phyloP scores from a whole-genome alignment of 352 stramenopile genomes.

The Globisporangium iwayamae region DNA sequence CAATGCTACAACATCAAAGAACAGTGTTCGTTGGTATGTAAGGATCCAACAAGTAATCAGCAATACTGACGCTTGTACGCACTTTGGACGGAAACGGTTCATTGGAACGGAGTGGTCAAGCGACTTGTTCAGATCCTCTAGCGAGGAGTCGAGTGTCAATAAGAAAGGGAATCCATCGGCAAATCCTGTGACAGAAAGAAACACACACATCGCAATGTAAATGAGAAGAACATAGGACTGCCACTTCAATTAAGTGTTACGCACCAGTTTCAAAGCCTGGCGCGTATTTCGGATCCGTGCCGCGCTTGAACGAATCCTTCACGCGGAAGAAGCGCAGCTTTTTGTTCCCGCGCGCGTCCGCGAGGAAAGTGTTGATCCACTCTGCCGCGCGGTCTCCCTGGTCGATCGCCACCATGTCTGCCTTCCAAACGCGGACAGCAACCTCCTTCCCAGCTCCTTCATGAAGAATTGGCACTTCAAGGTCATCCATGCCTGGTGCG shows the following conservation, averaged over 20 bases:
- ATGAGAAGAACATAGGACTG: neutral
- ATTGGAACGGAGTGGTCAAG: slow-evolving; percentile 61
- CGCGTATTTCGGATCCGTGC: slow-evolving; percentile 56
- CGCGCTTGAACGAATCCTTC: slow-evolving; percentile 53
- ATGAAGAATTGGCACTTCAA: slow-evolving; percentile 51
- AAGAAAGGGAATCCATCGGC: slow-evolving; percentile 79
- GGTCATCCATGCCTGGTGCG: slow-evolving; percentile 51
- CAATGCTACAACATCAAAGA: slow-evolving; percentile 39
- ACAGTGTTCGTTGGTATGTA: neutral
- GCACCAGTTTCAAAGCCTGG: slow-evolving; percentile 48
- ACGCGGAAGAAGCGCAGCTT: slow-evolving; percentile 55
- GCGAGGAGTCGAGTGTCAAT: slow-evolving; percentile 48
- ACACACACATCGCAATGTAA: neutral
- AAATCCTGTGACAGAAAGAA: slow-evolving; percentile 36
- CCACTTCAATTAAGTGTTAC: neutral
- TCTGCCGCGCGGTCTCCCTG: slow-evolving; percentile 52
- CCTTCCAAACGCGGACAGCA: slow-evolving; percentile 58
- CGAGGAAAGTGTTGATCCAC: slow-evolving; percentile 65
- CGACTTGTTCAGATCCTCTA: slow-evolving; percentile 55
- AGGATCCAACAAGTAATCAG: neutral
- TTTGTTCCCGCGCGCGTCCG: slow-evolving; percentile 26
- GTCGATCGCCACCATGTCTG: slow-evolving; percentile 49
- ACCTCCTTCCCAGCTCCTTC: slow-evolving; percentile 28
- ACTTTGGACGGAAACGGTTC: slow-evolving; percentile 85
- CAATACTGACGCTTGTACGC: slow-evolving; percentile 9